Conservation (phyloP, 768 basidiomycete genomes). For the Rhodotorula toruloides region DNA sequence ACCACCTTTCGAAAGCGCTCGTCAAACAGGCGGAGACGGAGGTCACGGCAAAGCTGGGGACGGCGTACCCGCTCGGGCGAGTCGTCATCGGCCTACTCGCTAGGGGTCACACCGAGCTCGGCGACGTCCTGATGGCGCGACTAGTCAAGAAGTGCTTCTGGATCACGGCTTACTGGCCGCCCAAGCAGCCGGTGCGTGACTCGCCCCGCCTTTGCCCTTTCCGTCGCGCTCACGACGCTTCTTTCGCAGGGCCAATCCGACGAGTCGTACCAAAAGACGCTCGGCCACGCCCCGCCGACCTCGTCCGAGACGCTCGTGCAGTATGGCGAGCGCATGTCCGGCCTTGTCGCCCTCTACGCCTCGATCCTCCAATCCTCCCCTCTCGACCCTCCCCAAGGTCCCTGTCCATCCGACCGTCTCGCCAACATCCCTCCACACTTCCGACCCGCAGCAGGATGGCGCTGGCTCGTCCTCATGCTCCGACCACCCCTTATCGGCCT, state of each 20-base stretch:
- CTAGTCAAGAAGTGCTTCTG: constrained; percentile 85
- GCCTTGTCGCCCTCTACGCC: constrained; percentile 31
- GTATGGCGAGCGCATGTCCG: constrained; percentile 30
- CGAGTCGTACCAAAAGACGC: constrained; percentile 48
- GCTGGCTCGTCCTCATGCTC: constrained; percentile 29
- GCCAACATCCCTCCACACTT: constrained; percentile 37
- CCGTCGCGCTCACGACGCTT: neutral
- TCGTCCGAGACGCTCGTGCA: constrained; percentile 22
- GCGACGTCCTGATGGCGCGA: constrained; percentile 73
- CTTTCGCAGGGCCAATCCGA: constrained; percentile 45
- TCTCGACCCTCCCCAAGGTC: constrained; percentile 24
- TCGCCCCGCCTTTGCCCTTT: neutral
- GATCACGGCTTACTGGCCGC: constrained; percentile 66
- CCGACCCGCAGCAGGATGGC: constrained; percentile 40
- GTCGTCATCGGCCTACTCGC: constrained; percentile 62
- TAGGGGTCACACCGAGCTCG: constrained; percentile 59
- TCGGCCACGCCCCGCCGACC: constrained; percentile 43
- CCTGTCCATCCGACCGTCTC: neutral
- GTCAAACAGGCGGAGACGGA: constrained; percentile 90
- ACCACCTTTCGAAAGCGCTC: constrained; percentile 80
- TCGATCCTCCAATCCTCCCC: constrained; percentile 31
- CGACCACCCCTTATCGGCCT: constrained; percentile 35
- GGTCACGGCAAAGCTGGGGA: constrained; percentile 78
- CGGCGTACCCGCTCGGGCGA: constrained; percentile 74
- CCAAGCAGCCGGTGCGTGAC: constrained; percentile 53